phyloP scores from a whole-genome alignment of 768 basidiomycete species.

The Dioszegia aurantiaca region DNA sequence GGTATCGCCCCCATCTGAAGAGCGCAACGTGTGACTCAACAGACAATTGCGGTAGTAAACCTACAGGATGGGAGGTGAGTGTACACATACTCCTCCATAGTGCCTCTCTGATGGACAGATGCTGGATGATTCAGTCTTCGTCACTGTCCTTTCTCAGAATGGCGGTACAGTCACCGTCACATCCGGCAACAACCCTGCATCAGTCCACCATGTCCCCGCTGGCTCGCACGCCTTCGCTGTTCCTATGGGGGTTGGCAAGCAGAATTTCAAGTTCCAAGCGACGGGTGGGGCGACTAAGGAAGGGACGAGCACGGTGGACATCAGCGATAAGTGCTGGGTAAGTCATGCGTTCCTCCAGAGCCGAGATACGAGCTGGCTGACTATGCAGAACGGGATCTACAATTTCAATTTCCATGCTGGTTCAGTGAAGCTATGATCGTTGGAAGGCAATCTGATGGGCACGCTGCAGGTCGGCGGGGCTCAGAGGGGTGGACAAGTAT shows the following conservation, averaged over 20 bases:
- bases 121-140: constrained; percentile 47
- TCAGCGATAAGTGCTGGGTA: constrained; percentile 44
- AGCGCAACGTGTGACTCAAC: constrained; percentile 45
- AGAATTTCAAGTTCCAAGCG: constrained; percentile 38
- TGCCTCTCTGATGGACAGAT: constrained; percentile 17
- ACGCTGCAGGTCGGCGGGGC: no score
- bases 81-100: neutral
- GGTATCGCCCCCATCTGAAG: constrained; percentile 50
- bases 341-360: neutral
- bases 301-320: constrained; percentile 21
- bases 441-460: no score
- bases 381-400: constrained; percentile 46
- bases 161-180: constrained; percentile 45
- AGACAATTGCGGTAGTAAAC: constrained; percentile 45
- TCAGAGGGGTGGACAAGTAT: no score
- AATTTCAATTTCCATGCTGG: constrained; percentile 51
- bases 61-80: constrained; percentile 42
- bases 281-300: constrained; percentile 16
- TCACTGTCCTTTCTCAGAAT: constrained; percentile 40
- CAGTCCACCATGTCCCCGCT: constrained; percentile 28
- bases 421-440: constrained; percentile 14
- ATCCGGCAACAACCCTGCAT: constrained; percentile 38
- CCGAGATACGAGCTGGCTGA: neutral
- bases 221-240: constrained; percentile 44
- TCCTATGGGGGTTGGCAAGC: constrained; percentile 48